Base-by-base conservation (phyloP, 257 asterid genomes). In the Voacanga thouarsii region DNA sequence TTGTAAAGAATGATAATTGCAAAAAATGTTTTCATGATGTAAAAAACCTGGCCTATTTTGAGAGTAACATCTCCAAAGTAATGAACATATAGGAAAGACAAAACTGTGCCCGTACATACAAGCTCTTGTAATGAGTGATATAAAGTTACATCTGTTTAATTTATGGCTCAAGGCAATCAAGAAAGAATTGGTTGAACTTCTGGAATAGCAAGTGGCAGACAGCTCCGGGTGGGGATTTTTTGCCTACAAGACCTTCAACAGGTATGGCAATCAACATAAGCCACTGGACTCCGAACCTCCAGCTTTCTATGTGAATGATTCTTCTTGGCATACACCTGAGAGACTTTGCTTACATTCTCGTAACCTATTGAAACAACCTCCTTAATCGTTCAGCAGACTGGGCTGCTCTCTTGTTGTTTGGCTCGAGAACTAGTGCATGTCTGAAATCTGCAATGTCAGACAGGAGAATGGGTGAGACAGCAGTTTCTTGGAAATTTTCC, bases 351-450 rank as follows among this genome's bases (percentile, higher is more conserved):
- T 78, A 71, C 73, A 61, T 44, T 64, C 78, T 74, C 47, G 37
- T 51, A 53, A 80, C 75, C 82, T 90, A 91, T 74, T n/a, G 88
- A 80, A 88, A 93, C 49, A 53, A 74, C 78, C 83, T 91, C 88
- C 77, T 88, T 75, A 93, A 87, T 81, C 94, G 86, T 78, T 89
- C 92, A 71, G 89, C 79, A 72, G 96, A 87, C 88, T 84, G 89
- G 28, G 96, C 85, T 78, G 99, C 99, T 87, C 97, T 87, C 84
- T 89, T 95, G 74, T 95, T 95, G n/a, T 89, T 93, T 70, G 99
- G 99, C 89, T 95, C 98, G 7, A 95, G 96, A 80, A 93, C 94
- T 55, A 93, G 97, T 26, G 98, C 98, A 39, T 85, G 82, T 75
- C 86, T 83, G 83, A 93, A 95, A 89, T 95, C 99, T 95, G 92